phyloP scores from a whole-genome alignment of 2,329 filamentous ascomycete species.

The Phoma sp. region DNA sequence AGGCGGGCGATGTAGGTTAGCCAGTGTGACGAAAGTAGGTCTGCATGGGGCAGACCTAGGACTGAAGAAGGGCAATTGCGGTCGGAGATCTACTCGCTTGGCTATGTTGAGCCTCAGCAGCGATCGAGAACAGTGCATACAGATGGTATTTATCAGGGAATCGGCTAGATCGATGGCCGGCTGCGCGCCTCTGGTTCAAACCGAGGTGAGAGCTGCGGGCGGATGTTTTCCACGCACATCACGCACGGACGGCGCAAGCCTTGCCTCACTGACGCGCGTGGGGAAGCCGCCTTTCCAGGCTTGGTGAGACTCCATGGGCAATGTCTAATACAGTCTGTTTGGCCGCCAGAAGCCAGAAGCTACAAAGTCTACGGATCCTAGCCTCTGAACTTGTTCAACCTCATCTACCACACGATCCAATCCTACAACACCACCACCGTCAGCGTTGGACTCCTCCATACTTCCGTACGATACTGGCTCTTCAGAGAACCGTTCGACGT shows the following conservation, averaged over 20 bases:
- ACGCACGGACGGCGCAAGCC: conserved; percentile 11
- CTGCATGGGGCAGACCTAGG: conserved; percentile 42
- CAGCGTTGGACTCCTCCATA: background rate
- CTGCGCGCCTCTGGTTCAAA: conserved; percentile 21
- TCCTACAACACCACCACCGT: background rate
- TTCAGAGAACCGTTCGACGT: background rate
- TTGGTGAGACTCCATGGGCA: background rate
- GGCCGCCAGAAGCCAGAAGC: conserved; percentile 53
- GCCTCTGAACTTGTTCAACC: conserved; percentile 4
- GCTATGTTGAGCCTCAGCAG: conserved; percentile 34
- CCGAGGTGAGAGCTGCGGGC: conserved; percentile 33
- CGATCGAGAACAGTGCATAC: conserved; percentile 32
- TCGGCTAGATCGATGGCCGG: conserved; percentile 23
- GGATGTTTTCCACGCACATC: conserved; percentile 14
- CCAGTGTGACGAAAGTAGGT: conserved; percentile 50
- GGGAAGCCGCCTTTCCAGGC: conserved; percentile 1
- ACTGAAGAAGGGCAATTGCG: conserved; percentile 27
- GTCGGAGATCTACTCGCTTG: conserved; percentile 23
- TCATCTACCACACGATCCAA: conserved; percentile 2
- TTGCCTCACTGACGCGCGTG: conserved; percentile 7
- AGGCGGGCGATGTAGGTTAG: conserved; percentile 43
- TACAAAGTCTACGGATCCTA: conserved; percentile 22
- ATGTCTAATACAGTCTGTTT: conserved; percentile 52
- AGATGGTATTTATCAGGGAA: conserved; percentile 22
- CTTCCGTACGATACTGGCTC: background rate